Evolutionary conservation across 805 yeast species (phyloP), one percentile per base, ranked within the genome.

Genomic region (Saccharomycopsis sp.): DNA sequence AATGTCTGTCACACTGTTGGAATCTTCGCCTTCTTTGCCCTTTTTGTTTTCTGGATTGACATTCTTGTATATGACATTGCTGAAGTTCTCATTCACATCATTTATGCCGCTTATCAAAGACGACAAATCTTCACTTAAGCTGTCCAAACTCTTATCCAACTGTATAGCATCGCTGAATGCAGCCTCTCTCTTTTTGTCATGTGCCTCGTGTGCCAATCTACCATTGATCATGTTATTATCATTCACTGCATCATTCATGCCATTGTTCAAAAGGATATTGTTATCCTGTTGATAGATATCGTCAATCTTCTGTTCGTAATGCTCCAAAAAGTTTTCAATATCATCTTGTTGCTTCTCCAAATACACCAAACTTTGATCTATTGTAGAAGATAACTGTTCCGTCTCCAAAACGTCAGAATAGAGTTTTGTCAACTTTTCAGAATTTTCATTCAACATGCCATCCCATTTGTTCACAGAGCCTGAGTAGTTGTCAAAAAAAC

Each of bases 341-440:
- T 89, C 97, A 44, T 83, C 85, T 56, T 92, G 98, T 58, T 92
- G 97, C 51, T 80, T 80, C 54, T 82, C 92, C 38, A 92, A 81
- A 54, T 87, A 89, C 30, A 77, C 66, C 42, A 92, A 66, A 30
- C 87, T 80, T 58, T 87, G 96, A 51, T 92, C 97, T 35, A 92
- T 80, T 51, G 80, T 82, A 32, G 69, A 67, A 56, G 89, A 96
- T 38, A 83, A 75, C 50, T 80, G 83, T 53, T 88, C 96, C 4
- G 96, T 94, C 39, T 76, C 75, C 29, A 80, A 59, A 3, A 92
- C 79, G 48, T 85, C 88, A 27, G 78, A 69, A 57, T 83, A 85
- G 33, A 89, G 64, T 45, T 80, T 77, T 19, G 83, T 67, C 20
- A 89, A 83, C 55, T 82, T 85, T 36, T 83, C 88, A 9, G 95